These are phyloP conservation scores for Coriolopsis trogii DNA, from an alignment of 1,284 basidiomycete genomes.

Conservation along the genomic window DNA sequence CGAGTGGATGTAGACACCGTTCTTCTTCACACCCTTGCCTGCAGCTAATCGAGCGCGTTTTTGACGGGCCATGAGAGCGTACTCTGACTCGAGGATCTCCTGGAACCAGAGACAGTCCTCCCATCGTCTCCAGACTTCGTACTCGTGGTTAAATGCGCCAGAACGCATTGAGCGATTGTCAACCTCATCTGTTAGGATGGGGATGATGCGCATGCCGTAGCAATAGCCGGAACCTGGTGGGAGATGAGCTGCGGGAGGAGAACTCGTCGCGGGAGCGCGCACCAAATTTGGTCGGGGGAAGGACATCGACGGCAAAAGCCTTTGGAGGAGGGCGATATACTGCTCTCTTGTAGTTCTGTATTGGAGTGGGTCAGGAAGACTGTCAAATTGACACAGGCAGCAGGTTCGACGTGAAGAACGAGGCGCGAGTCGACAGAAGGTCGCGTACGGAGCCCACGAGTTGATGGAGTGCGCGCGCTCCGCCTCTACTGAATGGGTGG, in stretches of 20 bases:
- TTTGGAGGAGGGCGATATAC: conserved; percentile 60
- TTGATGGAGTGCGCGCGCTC: conserved; percentile 1
- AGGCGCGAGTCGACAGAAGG: conserved; percentile 1
- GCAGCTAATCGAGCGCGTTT: conserved; percentile 64
- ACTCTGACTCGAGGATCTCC: conserved; percentile 66
- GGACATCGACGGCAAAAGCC: conserved; percentile 59
- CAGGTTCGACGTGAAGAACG: not conserved
- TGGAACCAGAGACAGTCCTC: conserved; percentile 80
- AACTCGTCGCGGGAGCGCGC: conserved; percentile 7
- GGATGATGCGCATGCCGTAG: conserved; percentile 65
- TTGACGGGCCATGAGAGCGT: conserved; percentile 58
- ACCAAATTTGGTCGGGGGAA: conserved; percentile 65
- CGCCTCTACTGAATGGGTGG: not conserved
- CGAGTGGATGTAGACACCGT: conserved; percentile 66
- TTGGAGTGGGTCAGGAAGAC: not conserved
- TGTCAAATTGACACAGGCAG: not conserved
- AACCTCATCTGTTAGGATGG: conserved; percentile 35
- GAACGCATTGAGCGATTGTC: conserved; percentile 38
- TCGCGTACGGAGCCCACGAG: not conserved
- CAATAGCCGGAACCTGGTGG: conserved; percentile 51
- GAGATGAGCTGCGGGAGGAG: conserved; percentile 3
- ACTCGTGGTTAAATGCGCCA: conserved; percentile 44
- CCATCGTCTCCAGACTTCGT: conserved; percentile 78
- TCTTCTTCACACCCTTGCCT: conserved; percentile 76
- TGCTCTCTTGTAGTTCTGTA: conserved; percentile 56